Evolutionary conservation across 441 rosid genomes (phyloP), one percentile per base, ranked within the genome.

Genomic region (Pelargonium cotyledonis): DNA sequence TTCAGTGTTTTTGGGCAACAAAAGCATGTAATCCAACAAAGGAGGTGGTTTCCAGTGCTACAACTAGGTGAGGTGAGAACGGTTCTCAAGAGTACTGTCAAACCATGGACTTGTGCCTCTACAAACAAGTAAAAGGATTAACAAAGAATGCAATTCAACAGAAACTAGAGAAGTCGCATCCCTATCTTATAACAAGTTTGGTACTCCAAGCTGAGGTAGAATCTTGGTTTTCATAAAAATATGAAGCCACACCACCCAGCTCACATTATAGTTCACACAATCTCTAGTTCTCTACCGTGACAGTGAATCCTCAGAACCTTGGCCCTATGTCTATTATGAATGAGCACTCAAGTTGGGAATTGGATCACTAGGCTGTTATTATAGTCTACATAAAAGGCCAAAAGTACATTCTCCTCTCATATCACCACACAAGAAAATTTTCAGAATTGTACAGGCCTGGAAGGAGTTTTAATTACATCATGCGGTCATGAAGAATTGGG

Each of bases 1-100:
- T 53, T 71, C 29, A 29, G 38, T 74, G 19, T 35, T 57, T 72
- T 53, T 57, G n/a, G 57, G 73, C 67, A 73, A 66, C 47, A 51
- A 55, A 57, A 65, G 46, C 40, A 77, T 41, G 38, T 26, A 15
- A 19, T 58, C 58, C 63, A 76, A 67, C 53, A 70, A 57, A 57
- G 11, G 63, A 58, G 63, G 12, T 18, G 4, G 8, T 58, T 58
- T 58, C 29, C 8, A 58, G 63, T 18, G 9, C 63, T 58, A 58
- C 12, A 2, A 23, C 14, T 58, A 21, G 9, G 21, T 8, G 23
- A 3, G 26, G 29, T 58, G 63, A 58, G 62, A 0, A 51, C 7
- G 29, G 23, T 35, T 35, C 7, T 35, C 40, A 23, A 23, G 26
- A 23, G 26, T 23, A 47, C 55, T 47, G 7, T 47, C 55, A 47